Evolutionary conservation across 176 grass and related monocot species (phyloP).

Genomic region (Elaeis guineensis): DNA sequence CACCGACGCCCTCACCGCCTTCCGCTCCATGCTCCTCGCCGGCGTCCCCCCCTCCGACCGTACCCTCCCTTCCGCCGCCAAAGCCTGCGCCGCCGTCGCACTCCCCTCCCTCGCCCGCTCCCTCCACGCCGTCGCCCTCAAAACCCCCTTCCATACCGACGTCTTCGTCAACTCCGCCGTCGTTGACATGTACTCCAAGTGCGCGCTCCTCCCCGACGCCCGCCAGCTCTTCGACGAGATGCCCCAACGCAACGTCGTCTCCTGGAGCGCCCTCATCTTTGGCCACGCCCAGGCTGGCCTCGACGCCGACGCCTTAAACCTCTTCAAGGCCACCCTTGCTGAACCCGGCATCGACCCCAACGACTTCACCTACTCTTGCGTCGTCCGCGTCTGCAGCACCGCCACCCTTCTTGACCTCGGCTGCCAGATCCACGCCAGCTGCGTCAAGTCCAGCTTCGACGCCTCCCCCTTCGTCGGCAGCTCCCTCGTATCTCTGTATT

Average conservation of each 20-base stretch:
- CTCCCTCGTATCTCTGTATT: conserved; percentile 71
- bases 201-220: conserved; percentile 36
- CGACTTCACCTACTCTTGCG: conserved; percentile 70
- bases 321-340: conserved; percentile 50
- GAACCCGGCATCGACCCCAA: conserved; percentile 45
- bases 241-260: conserved; percentile 83
- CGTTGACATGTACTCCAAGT: conserved; percentile 77
- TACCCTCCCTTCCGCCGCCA: conserved; percentile 59
- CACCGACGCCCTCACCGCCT: conserved; percentile 34
- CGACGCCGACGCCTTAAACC: conserved; percentile 23
- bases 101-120: conserved; percentile 22
- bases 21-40: conserved; percentile 53
- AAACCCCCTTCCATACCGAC: conserved; percentile 46
- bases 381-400: conserved; percentile 56
- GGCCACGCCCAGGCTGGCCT: conserved; percentile 53
- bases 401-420: conserved; percentile 64
- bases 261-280: conserved; percentile 72
- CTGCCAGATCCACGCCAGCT: conserved; percentile 52
- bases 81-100: conserved; percentile 29
- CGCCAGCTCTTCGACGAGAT: conserved; percentile 59
- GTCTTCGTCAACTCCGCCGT: conserved; percentile 70
- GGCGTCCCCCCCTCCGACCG: conserved; percentile 52
- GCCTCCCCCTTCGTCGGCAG: conserved; percentile 75
- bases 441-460: conserved; percentile 54
- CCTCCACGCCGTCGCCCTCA: conserved; percentile 64